Evolutionary conservation across 805 yeast genomes (phyloP), one percentile per base, ranked within the genome.

Genomic region (Candida nemodendra): DNA sequence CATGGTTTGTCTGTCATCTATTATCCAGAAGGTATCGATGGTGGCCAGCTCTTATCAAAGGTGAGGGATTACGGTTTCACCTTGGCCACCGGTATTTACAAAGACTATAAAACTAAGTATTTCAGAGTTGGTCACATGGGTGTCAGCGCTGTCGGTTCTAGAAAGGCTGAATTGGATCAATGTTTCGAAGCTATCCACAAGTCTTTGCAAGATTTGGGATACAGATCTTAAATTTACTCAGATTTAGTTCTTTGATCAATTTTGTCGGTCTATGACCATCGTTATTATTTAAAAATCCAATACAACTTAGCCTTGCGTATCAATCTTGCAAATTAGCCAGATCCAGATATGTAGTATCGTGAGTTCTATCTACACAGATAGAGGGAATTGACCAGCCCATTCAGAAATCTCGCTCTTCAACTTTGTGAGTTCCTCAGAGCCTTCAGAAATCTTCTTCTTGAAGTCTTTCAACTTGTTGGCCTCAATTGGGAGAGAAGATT

Each of bases 61-160:
- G 64, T 86, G 47, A 76, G 80, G 44, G 62, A 71, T 36, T 76
- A 78, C 50, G 90, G 89, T 14, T 77, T 84, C 55, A 77, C 82
- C 17, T 74, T 90, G 33, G 96, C 97, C 31, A 95, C 93, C 34
- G 97, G 97, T 41, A 83, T 90, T 48, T 91, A 85, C 67, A 81
- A 78, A 62, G 87, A 79, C 17, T 78, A 88, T 53, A 81, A 78
- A 32, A 75, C 84, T 42, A 81, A 83, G 61, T 90, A 90, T 68
- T 86, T 91, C 70, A 78, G 98, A 65, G 80, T 90, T 42, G 98
- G 98, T 24, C 98, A 90, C 67, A 91, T 91, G 98, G 96, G 97
- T 46, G 81, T 79, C 42, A 74, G 89, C 32, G 85, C 81, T 9
- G 65, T 76, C 41, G 78, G 80, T 50, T 70, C 65, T 26, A 63